Conservation (phyloP, 106 monocot genomes). For the Acorus calamus region DNA sequence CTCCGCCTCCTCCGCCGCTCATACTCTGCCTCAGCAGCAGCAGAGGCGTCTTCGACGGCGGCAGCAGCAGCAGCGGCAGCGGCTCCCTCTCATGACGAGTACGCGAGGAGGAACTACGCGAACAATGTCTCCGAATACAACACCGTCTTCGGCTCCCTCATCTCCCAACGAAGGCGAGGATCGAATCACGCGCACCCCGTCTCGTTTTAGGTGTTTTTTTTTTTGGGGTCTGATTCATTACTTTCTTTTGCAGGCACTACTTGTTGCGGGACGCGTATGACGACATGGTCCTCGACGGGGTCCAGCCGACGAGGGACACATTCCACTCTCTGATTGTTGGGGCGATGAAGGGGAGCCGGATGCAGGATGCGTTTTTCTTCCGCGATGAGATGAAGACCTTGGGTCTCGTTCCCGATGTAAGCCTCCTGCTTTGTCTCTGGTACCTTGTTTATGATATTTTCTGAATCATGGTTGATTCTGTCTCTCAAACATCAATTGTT, state of each 20-base stretch:
- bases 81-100: slow-evolving; percentile 18
- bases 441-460: too few species aligned
- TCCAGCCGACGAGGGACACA: slow-evolving; percentile 85
- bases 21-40: too few species aligned
- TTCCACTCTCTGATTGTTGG: slow-evolving; percentile 91
- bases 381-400: slow-evolving; percentile 88
- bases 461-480: too few species aligned
- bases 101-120: slow-evolving; percentile 68
- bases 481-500: too few species aligned
- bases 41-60: too few species aligned
- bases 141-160: slow-evolving; percentile 72
- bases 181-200: background rate
- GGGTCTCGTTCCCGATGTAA: slow-evolving; percentile 82
- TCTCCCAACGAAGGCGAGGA: slow-evolving; percentile 60
- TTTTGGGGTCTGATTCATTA: background rate
- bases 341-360: slow-evolving; percentile 76
- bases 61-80: too few species aligned
- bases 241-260: slow-evolving; percentile 29
- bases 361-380: slow-evolving; percentile 90
- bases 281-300: slow-evolving; percentile 95
- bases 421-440: background rate
- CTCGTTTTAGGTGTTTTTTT: background rate
- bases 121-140: slow-evolving; percentile 85
- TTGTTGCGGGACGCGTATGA: slow-evolving; percentile 92
- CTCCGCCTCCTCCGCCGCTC: too few species aligned